These are phyloP conservation scores for Leptosphaerulina australis DNA, from an alignment of 2,329 filamentous ascomycete species.

Conservation along the genomic window DNA sequence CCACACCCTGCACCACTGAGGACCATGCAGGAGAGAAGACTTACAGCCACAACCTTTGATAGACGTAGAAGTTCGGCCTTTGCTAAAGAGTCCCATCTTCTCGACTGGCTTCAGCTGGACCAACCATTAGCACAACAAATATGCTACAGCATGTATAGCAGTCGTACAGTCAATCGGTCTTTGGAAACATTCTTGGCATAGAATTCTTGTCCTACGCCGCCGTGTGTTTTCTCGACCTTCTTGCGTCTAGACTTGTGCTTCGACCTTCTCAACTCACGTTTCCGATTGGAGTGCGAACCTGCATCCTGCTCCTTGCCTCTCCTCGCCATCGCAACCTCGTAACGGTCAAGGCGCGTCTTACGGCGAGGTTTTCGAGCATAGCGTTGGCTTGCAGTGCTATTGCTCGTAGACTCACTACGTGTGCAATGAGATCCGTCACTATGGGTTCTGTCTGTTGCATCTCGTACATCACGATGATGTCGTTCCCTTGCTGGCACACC, in stretches of 20 bases:
- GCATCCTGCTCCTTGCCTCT: slow-evolving; percentile 34
- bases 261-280: slow-evolving; percentile 40
- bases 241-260: slow-evolving; percentile 46
- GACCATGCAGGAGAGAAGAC: slow-evolving; percentile 21
- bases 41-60: slow-evolving; percentile 53
- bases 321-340: slow-evolving; percentile 48
- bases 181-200: slow-evolving; percentile 53
- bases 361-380: slow-evolving; percentile 54
- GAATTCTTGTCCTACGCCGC: slow-evolving; percentile 51
- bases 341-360: slow-evolving; percentile 56
- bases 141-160: slow-evolving; percentile 16
- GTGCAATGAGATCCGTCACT: slow-evolving; percentile 26
- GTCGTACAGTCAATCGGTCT: slow-evolving; percentile 55
- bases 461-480: slow-evolving; percentile 11
- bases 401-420: slow-evolving; percentile 21
- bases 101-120: slow-evolving; percentile 52
- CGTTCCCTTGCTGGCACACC: slow-evolving; percentile 6
- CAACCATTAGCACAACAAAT: slow-evolving; percentile 33
- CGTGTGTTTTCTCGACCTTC: slow-evolving; percentile 45
- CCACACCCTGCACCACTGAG: slow-evolving; percentile 18
- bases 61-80: slow-evolving; percentile 56
- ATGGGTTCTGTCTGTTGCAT: slow-evolving; percentile 14
- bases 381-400: slow-evolving; percentile 27
- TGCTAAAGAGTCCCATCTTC: slow-evolving; percentile 55
- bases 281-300: slow-evolving; percentile 23